Evolutionary conservation across 768 basidiomycete genomes (phyloP).

Genomic region (Hysterangium stoloniferum): DNA sequence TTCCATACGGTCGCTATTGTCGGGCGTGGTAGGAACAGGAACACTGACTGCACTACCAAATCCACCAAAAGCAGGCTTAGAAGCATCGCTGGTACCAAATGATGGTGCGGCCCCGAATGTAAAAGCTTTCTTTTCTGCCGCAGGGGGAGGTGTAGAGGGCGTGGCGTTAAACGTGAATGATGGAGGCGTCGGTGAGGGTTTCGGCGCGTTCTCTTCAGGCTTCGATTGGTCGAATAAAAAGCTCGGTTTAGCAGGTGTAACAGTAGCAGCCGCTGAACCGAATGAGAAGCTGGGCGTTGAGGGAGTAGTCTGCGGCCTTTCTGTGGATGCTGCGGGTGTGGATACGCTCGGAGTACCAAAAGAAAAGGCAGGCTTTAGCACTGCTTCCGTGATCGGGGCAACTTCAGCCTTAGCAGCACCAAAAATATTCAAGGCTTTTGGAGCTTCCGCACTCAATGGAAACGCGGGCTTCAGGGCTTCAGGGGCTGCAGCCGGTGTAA

Average conservation of each 20-base stretch:
- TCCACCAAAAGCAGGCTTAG: conserved; percentile 28
- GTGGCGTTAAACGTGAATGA: conserved; percentile 31
- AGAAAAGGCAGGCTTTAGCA: background rate
- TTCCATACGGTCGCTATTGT: conserved; percentile 51
- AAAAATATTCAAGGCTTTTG: conserved; percentile 4
- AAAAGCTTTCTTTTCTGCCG: conserved; percentile 29
- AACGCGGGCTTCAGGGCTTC: too few species aligned
- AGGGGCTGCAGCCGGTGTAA: background rate
- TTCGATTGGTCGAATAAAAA: too few species aligned
- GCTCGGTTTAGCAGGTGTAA: too few species aligned
- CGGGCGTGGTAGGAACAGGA: conserved; percentile 46
- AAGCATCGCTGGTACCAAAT: conserved; percentile 11
- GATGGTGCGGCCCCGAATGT: conserved; percentile 31
- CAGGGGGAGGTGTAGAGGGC: conserved; percentile 20
- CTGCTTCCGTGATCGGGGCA: background rate
- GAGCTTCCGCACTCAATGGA: too few species aligned
- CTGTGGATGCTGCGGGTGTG: background rate
- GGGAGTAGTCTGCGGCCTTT: background rate
- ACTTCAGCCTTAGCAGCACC: background rate
- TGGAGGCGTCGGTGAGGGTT: conserved; percentile 17
- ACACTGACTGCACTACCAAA: conserved; percentile 31
- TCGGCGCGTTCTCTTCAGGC: too few species aligned
- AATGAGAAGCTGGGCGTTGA: conserved; percentile 14
- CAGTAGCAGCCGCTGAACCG: conserved; percentile 14
- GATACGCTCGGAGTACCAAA: background rate